Conservation (phyloP, 192 early-diverging fungal species). For the Entomortierella parvispora region DNA sequence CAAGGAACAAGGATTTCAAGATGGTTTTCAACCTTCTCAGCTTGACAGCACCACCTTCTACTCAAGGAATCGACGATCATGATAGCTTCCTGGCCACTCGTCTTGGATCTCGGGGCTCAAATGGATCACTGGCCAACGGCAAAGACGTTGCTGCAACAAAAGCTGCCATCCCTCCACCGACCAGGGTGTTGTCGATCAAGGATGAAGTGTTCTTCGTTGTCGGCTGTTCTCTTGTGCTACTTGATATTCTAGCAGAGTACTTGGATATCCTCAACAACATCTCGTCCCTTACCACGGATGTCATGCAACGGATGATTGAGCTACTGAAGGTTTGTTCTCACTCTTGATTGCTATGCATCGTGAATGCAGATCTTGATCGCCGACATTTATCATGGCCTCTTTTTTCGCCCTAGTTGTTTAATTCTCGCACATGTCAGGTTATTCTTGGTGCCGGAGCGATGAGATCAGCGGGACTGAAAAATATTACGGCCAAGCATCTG, state of each 20-base stretch:
- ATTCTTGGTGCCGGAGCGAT: constrained; percentile 98
- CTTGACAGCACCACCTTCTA: constrained; percentile 17
- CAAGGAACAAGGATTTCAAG: constrained; percentile 51
- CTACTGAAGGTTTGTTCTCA: constrained; percentile 71
- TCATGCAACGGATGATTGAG: constrained; percentile 90
- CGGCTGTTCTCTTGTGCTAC: constrained; percentile 85
- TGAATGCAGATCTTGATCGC: background rate
- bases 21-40: constrained; percentile 44
- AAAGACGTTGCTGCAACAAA: constrained; percentile 29
- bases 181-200: constrained; percentile 79
- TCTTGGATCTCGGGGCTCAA: constrained; percentile 11
- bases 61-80: constrained; percentile 26
- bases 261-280: constrained; percentile 86
- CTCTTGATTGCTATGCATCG: background rate
- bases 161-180: constrained; percentile 41
- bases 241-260: constrained; percentile 95
- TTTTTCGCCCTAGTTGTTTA: constrained; percentile 76
- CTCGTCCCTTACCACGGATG: constrained; percentile 80
- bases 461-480: constrained; percentile 95
- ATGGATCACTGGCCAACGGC: constrained; percentile 7
- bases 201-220: constrained; percentile 87
- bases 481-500: constrained; percentile 97
- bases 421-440: constrained; percentile 94
- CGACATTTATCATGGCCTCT: background rate
- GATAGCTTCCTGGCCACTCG: constrained; percentile 13